Conservation (phyloP, 192 early-diverging fungal species). For the Coemansia sp. region DNA sequence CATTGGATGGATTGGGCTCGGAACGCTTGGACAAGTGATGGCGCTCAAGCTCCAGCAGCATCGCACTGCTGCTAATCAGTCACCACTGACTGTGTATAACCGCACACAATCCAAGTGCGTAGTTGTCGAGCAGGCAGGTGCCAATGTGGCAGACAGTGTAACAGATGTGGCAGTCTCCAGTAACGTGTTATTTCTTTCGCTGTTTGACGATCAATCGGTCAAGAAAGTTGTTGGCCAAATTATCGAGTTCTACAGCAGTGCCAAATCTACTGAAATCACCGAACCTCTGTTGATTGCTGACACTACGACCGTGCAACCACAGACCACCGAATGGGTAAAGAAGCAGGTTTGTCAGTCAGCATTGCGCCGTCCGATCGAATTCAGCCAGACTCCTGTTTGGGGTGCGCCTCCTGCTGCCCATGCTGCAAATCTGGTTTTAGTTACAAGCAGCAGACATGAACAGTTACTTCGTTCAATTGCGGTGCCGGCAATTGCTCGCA, state of each 20-base stretch:
- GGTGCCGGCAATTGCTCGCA: constrained; percentile 44
- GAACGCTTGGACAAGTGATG: constrained; percentile 63
- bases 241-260: constrained; percentile 15
- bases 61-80: constrained; percentile 35
- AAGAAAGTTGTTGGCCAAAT: constrained; percentile 47
- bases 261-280: neutral
- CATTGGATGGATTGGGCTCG: constrained; percentile 65
- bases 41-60: constrained; percentile 60
- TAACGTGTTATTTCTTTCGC: constrained; percentile 63
- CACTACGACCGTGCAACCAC: constrained; percentile 60
- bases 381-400: constrained; percentile 58
- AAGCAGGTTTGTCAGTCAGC: constrained; percentile 17
- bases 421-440: constrained; percentile 55
- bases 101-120: constrained; percentile 56
- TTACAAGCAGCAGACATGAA: constrained; percentile 43
- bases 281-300: constrained; percentile 56
- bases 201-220: constrained; percentile 63
- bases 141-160: constrained; percentile 31
- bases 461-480: constrained; percentile 12
- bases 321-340: constrained; percentile 24
- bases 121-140: constrained; percentile 40
- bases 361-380: constrained; percentile 13
- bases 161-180: constrained; percentile 39
- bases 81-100: constrained; percentile 60
- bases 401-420: constrained; percentile 56